Evolutionary conservation across 495 filamentous ascomycete species (phyloP), one percentile per base, ranked within the genome.

Genomic region (Articulospora tetracladia): DNA sequence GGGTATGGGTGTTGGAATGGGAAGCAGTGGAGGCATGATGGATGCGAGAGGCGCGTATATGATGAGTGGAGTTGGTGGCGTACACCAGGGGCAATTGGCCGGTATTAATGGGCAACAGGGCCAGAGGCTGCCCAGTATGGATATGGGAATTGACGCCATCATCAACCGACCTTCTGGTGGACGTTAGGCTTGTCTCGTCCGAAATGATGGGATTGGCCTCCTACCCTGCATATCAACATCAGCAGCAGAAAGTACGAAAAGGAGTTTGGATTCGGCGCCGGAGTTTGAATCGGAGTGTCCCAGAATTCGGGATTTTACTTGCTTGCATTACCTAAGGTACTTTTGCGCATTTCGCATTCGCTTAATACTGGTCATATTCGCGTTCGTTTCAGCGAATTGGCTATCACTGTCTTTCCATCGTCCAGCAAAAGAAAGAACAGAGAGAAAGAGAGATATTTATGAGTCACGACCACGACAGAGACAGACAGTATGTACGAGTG

Each of bases 101-200:
- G 17, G 39, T 46, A 23, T 25, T 0, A 36, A 53, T 30, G 55
- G 54, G 1, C 47, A 50, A 17, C 39, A 58, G 53, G 23, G 49
- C n/a, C 62, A 44, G n/a, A 22, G 80, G 11, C 70, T 81, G n/a
- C 77, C 79, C 0, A 79, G 77, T 56, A 76, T 79, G 52, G 78
- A 83, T 68, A 82, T 82, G 77, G 79, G 78, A 27, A 83, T 83
- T 67, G 78, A 77, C 59, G 71, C 77, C 26, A 79, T 83, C 55
- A 78, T 82, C 52, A 81, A 80, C 67, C 72, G 79, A 13, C 69
- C 76, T 62, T 32, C 44, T 13, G 53, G 47, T 57, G 53, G 58
- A n/a, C 49, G 57, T 32, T 44, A 44, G 39, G 17, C 3, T 19
- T n/a, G 11, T 44, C 17, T 17, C 58, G 23, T 44, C 39, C 39